Evolutionary conservation across 345 rosid species (phyloP), one percentile per base, ranked within the genome.

Genomic region (Boechera stricta): DNA sequence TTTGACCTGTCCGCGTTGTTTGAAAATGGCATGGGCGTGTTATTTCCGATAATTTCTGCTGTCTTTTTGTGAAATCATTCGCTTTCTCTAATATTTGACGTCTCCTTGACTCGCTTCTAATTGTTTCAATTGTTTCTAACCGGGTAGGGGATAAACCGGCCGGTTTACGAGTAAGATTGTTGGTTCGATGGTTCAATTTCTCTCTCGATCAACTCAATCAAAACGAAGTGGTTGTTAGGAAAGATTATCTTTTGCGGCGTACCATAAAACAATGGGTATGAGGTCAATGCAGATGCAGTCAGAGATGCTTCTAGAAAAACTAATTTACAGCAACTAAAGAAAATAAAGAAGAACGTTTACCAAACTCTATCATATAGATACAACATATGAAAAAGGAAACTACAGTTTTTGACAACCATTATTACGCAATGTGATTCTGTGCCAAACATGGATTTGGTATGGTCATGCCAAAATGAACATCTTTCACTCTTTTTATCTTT

Each of bases 1-100:
- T 80, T 73, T 78, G 81, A 78, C 73, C 48, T 57, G 69, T 42
- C 18, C 81, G 77, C 81, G 61, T 71, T 71, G 72, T 71, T 72
- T 64, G 81, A 72, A 72, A 73, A 60, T 51, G 78, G 75, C 56
- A 41, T 24, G 69, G 58, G 9, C 51, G 68, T 67, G 77, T 78
- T 66, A 47, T 59, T 29, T 3, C 10, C 35, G 45, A 13, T 21
- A 26, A 9, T 42, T 69, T 45, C 10, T 24, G 38, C 12, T 44
- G 70, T 61, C 75, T 61, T 76, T 75, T 62, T 76, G 64, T 61
- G 64, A 47, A 52, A 29, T 21, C 49, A 11, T 5, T 61, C 57
- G 41, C 60, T 51, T 49, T 47, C 60, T 6, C 36, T 48, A 9
- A n/a, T 15, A 11, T 67, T 21, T 58, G 52, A 60, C 70, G 63